Evolutionary conservation across 208 protist species (phyloP), one percentile per base, ranked within the genome.

Genomic region (Leishmania arabica): DNA sequence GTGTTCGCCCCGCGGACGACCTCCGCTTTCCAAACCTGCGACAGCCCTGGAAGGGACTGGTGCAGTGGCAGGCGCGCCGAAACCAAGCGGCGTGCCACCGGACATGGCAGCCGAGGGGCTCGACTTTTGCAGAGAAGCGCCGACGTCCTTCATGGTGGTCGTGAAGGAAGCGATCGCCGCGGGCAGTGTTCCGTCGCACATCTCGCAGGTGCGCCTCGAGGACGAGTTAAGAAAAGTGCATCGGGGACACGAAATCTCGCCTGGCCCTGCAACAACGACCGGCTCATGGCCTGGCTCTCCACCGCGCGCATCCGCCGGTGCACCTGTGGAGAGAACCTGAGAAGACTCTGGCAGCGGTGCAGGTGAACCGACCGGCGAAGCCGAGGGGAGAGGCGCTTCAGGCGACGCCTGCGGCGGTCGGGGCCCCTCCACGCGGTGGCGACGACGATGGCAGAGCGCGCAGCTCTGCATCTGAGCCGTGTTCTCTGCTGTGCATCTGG

Each of bases 161-260:
- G 40, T 62, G n/a, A 53, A 54, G 34, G 45, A 24, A 17, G 54
- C 40, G 49, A 31, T 5, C 24, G 68, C 27, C 27, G 9, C 45
- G 45, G 85, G 86, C 24, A 88, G 62, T n/a, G 78, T 53, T 15
- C 75, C 64, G 15, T 81, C 81, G 60, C 83, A 88, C 76, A 88
- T 90, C 71, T 82, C 73, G 31, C 85, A 88, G n/a, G 42, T 78
- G 13, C 69, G 74, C 62, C 47, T 71, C 4, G 70, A 72, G 69
- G 66, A 40, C 4, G 70, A 62, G 53, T 90, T 90, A 4, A 87
- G 17, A 71, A 90, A 88, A 1, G 87, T 90, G 77, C 87, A 90
- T 31, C 80, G 83, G 6, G 84, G 84, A 65, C 84, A 92, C 37
- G 86, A 73, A 42, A 87, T 77, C 65, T 84, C 80, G 1, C 69